A percentile compares a stretch with the other conserved stretches of the same genome.
These are phyloP conservation scores for Pseudogymnoascus verrucosus DNA, from an alignment of 2,329 filamentous ascomycete species.

Conservation along the genomic window DNA sequence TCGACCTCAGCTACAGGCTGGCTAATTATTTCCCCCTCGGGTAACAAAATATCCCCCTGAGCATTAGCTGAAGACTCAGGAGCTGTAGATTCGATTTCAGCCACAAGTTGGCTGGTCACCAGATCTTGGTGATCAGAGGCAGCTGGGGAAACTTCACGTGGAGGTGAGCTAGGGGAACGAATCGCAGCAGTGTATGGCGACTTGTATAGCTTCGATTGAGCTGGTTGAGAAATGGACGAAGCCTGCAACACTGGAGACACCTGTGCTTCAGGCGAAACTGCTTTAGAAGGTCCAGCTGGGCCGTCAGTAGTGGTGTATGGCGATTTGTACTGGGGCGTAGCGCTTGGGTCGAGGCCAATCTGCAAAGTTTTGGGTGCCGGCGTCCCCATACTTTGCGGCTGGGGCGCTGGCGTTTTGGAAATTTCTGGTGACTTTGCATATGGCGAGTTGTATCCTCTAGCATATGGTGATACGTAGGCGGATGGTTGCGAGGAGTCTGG, in stretches of 20 bases:
- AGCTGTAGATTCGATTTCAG: conserved; percentile 16
- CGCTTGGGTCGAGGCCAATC: neutral
- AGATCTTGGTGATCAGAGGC: conserved; percentile 17
- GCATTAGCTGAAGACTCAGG: neutral
- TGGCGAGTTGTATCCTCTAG: neutral
- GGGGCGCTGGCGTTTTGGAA: conserved; percentile 2
- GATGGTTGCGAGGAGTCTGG: neutral
- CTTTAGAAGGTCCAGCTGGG: neutral
- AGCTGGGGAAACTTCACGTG: conserved; percentile 16
- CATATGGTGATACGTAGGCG: neutral
- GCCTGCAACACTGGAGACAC: neutral
- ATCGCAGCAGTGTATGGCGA: conserved; percentile 11
- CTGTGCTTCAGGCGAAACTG: neutral
- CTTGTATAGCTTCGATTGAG: conserved; percentile 6
- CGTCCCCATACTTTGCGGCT: neutral
- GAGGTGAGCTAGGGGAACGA: neutral
- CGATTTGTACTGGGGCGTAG: conserved; percentile 7
- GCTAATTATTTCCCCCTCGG: neutral
- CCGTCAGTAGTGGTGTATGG: neutral
- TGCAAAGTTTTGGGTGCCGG: neutral
- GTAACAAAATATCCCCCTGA: neutral
- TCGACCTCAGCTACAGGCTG: conserved; percentile 18
- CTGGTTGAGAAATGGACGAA: neutral
- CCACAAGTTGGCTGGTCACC: conserved; percentile 23
- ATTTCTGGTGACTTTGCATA: neutral